These are phyloP conservation scores for Suillus alpinus DNA, from an alignment of 768 basidiomycete species.

Conservation along the genomic window DNA sequence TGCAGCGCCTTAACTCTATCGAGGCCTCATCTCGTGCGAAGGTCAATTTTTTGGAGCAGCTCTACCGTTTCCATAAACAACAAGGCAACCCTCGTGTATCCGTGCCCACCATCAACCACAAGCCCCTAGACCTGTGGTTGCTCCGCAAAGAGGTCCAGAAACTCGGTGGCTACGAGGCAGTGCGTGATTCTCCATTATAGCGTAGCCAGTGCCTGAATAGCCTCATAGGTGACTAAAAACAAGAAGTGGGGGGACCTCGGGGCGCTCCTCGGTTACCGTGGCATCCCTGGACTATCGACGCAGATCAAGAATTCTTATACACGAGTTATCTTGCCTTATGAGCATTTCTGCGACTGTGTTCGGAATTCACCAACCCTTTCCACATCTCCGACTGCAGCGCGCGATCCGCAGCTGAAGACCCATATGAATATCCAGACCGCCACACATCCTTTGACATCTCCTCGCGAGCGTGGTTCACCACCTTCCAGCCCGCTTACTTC, in stretches of 20 bases:
- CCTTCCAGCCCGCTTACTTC: conserved; percentile 76
- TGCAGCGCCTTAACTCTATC: conserved; percentile 93
- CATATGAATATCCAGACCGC: conserved; percentile 46
- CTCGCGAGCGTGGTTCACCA: conserved; percentile 50
- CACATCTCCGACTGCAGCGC: conserved; percentile 35
- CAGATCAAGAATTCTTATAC: conserved; percentile 89
- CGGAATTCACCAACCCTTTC: conserved; percentile 57
- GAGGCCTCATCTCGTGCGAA: conserved; percentile 97
- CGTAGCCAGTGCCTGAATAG: conserved; percentile 23
- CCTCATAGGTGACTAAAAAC: conserved; percentile 66
- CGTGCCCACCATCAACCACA: conserved; percentile 93
- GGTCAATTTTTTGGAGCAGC: conserved; percentile 94
- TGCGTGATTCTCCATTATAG: conserved; percentile 38
- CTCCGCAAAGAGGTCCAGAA: conserved; percentile 89
- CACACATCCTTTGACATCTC: conserved; percentile 36
- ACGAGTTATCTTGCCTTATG: conserved; percentile 93
- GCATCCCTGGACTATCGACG: conserved; percentile 77
- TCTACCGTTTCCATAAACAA: conserved; percentile 95
- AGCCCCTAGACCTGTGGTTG: conserved; percentile 90
- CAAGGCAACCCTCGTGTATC: conserved; percentile 87
- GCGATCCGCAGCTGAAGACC: conserved; percentile 53
- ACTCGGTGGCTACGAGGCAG: conserved; percentile 83
- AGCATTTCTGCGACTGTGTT: conserved; percentile 80
- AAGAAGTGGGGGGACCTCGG: conserved; percentile 91
- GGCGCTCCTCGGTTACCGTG: conserved; percentile 76